Evolutionary conservation across 352 stramenopile genomes (phyloP).

Genomic region (Phytophthora hybrid): DNA sequence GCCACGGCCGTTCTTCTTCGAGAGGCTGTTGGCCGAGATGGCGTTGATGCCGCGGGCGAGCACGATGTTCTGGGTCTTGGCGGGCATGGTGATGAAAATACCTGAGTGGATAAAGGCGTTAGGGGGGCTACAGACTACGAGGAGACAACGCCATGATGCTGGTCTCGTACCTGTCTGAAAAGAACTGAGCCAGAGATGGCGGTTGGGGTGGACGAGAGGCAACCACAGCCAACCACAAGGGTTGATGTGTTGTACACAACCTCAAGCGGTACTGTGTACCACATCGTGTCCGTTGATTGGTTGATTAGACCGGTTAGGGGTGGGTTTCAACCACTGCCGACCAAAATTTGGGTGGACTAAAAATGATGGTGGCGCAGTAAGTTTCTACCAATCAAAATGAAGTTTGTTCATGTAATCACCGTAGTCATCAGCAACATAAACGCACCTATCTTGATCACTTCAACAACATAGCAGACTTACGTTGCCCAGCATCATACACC

Average conservation of each 20-base stretch:
- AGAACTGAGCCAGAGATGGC: constrained; percentile 40
- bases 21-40: constrained; percentile 73
- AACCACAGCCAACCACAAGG: constrained; percentile 38
- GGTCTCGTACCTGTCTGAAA: constrained; percentile 69
- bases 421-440: background rate
- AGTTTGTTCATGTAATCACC: background rate
- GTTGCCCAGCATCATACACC: background rate
- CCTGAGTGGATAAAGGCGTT: constrained; percentile 29
- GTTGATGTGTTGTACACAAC: constrained; percentile 13
- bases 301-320: constrained; percentile 7
- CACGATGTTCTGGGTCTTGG: constrained; percentile 70
- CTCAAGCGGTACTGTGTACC: constrained; percentile 11
- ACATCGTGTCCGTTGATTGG: background rate
- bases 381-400: too few relatives aligned
- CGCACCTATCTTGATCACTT: background rate
- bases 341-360: background rate
- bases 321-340: background rate
- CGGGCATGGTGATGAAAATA: constrained; percentile 68
- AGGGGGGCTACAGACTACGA: background rate
- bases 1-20: constrained; percentile 66
- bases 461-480: background rate
- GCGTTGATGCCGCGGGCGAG: constrained; percentile 84
- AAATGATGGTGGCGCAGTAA: background rate
- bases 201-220: background rate
- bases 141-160: constrained; percentile 1